phyloP scores from a whole-genome alignment of 495 filamentous ascomycete species.

The Aspergillus baeticus region DNA sequence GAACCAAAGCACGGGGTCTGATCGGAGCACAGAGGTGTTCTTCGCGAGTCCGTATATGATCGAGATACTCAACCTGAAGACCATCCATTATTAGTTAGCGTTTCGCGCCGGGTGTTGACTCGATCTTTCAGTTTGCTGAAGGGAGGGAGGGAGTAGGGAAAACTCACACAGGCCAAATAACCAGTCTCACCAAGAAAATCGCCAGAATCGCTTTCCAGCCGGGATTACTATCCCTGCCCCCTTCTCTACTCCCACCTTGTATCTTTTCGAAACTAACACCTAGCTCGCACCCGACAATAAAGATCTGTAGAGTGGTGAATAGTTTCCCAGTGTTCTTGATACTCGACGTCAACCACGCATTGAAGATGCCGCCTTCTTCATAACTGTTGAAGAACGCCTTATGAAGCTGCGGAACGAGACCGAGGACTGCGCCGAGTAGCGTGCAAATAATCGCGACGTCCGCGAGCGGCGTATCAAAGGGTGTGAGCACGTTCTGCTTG shows the following conservation, averaged over 20 bases:
- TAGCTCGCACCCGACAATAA: conserved; percentile 71
- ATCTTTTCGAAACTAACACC: conserved; percentile 51
- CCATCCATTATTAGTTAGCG: background rate
- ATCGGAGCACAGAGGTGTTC: conserved; percentile 52
- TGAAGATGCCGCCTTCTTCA: conserved; percentile 66
- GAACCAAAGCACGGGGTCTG: conserved; percentile 76
- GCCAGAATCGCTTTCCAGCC: conserved; percentile 45
- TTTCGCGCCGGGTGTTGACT: background rate
- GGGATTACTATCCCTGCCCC: conserved; percentile 42
- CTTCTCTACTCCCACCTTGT: conserved; percentile 47
- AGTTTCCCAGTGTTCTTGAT: conserved; percentile 66
- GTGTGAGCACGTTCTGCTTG: background rate
- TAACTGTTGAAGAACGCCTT: conserved; percentile 62
- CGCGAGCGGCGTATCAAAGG: conserved; percentile 42
- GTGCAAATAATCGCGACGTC: conserved; percentile 70
- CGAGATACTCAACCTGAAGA: conserved; percentile 48
- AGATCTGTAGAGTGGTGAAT: conserved; percentile 70
- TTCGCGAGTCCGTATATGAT: conserved; percentile 61
- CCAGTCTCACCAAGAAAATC: conserved; percentile 58
- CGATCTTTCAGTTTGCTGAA: too few species aligned
- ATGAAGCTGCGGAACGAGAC: conserved; percentile 62
- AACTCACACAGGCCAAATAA: conserved; percentile 62
- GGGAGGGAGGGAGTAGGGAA: background rate
- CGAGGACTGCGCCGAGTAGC: conserved; percentile 57
- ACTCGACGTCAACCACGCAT: conserved; percentile 68